Percentiles rank a stretch among this genome's conserved stretches.
phyloP scores from a whole-genome alignment of 2,329 filamentous ascomycete species.

The Stemphylium beticola region DNA sequence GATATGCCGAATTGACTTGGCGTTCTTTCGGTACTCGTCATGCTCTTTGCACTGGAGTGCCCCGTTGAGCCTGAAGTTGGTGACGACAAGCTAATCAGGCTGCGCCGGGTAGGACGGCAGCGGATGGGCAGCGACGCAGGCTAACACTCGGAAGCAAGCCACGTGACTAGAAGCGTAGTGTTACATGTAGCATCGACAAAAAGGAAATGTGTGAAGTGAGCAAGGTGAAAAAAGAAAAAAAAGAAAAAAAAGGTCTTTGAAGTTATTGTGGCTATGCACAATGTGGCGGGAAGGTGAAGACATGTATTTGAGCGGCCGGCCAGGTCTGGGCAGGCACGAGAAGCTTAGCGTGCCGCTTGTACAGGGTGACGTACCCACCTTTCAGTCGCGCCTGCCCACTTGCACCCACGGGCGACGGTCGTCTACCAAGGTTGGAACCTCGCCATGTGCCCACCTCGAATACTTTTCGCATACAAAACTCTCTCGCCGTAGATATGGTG shows the following conservation, averaged over 20 bases:
- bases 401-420: not conserved
- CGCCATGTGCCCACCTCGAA: slow-evolving; percentile 6
- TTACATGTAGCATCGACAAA: too few relatives aligned
- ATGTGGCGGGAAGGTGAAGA: too few relatives aligned
- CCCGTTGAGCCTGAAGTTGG: not conserved
- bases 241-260: too few relatives aligned
- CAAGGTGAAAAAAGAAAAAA: too few relatives aligned
- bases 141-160: not conserved
- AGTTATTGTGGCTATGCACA: too few relatives aligned
- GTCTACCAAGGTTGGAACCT: slow-evolving; percentile 3
- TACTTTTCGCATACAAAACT: not conserved
- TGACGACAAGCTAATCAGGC: not conserved
- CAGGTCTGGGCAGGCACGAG: slow-evolving; percentile 8
- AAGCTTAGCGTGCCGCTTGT: not conserved
- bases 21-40: too few relatives aligned
- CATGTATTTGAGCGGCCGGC: too few relatives aligned
- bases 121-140: not conserved
- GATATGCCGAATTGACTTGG: too few relatives aligned
- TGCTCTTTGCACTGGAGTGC: too few relatives aligned
- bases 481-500: slow-evolving; percentile 6
- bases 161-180: too few relatives aligned
- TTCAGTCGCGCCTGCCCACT: slow-evolving; percentile 10
- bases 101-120: not conserved
- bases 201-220: too few relatives aligned
- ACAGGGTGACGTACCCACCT: slow-evolving; percentile 17